Evolutionary conservation across 1,284 basidiomycete genomes (phyloP).

Genomic region (Omphalotus olearius): DNA sequence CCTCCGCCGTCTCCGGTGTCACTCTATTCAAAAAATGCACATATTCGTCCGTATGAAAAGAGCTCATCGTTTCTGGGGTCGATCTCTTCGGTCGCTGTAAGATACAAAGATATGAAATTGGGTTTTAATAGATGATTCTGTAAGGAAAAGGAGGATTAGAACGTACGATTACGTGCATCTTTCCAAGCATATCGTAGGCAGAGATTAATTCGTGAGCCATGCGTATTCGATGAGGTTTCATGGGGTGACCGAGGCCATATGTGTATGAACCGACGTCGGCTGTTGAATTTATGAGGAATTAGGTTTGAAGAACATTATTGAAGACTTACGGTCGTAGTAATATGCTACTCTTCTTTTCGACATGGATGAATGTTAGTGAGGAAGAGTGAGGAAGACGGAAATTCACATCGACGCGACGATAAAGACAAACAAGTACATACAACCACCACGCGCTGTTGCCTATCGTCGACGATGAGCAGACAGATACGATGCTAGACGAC

Average conservation of each 20-base stretch:
- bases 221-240: slow-evolving; percentile 94
- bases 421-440: too few species aligned
- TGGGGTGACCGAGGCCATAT: slow-evolving; percentile 86
- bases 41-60: slow-evolving; percentile 98
- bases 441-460: too few species aligned
- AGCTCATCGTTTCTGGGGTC: slow-evolving; percentile 78
- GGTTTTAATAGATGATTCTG: background rate
- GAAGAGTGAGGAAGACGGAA: too few species aligned
- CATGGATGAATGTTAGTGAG: background rate
- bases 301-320: background rate
- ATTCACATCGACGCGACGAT: too few species aligned
- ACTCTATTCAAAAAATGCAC: slow-evolving; percentile 87
- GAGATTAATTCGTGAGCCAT: slow-evolving; percentile 91
- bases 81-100: slow-evolving; percentile 84
- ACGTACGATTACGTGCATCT: slow-evolving; percentile 88
- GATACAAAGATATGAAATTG: background rate
- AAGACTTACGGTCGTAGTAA: slow-evolving; percentile 2
- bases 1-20: slow-evolving; percentile 83
- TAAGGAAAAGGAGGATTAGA: background rate
- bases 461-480: too few species aligned
- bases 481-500: slow-evolving; percentile 24
- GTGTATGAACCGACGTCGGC: slow-evolving; percentile 76
- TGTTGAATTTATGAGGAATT: background rate
- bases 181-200: slow-evolving; percentile 85
- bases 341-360: slow-evolving; percentile 2